Conservation (phyloP, 2,329 filamentous ascomycete species). For the Hypomyces perniciosus region DNA sequence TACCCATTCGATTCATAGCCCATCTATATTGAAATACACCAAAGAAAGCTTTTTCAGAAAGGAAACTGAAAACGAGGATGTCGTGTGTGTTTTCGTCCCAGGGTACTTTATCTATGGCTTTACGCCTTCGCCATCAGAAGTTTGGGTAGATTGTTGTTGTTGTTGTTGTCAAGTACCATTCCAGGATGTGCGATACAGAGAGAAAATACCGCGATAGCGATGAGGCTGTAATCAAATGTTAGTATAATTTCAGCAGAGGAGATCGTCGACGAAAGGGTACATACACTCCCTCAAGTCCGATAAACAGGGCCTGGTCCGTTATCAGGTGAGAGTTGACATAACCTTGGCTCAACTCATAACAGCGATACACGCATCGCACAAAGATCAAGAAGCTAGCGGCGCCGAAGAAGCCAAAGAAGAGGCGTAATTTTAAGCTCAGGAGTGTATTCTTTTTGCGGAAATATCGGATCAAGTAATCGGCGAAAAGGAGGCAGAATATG, state of each 20-base stretch:
- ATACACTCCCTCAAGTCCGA: slow-evolving; percentile 47
- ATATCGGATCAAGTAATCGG: slow-evolving; percentile 42
- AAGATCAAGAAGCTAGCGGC: slow-evolving; percentile 55
- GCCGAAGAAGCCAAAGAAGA: slow-evolving; percentile 47
- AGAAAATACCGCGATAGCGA: slow-evolving; percentile 30
- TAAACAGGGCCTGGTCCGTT: slow-evolving; percentile 44
- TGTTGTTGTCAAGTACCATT: slow-evolving; percentile 16
- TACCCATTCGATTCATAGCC: no score
- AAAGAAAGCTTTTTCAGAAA: not conserved
- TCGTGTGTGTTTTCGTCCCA: not conserved
- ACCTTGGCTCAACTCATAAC: slow-evolving; percentile 58
- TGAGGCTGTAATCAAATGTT: slow-evolving; percentile 20
- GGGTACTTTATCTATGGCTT: not conserved
- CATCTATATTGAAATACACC: no score
- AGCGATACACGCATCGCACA: slow-evolving; percentile 55
- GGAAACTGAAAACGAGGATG: not conserved
- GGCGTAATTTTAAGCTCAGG: slow-evolving; percentile 20
- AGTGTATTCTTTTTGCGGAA: slow-evolving; percentile 17
- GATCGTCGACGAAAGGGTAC: slow-evolving; percentile 9
- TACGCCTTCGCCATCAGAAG: not conserved
- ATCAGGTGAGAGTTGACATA: slow-evolving; percentile 50
- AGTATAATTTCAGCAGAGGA: not conserved
- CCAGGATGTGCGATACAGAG: slow-evolving; percentile 36
- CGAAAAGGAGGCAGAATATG: slow-evolving; percentile 43
- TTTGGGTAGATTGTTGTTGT: not conserved